Evolutionary conservation across 371 early-diverging fungal species (phyloP).

Genomic region (Mucor saturninus): DNA sequence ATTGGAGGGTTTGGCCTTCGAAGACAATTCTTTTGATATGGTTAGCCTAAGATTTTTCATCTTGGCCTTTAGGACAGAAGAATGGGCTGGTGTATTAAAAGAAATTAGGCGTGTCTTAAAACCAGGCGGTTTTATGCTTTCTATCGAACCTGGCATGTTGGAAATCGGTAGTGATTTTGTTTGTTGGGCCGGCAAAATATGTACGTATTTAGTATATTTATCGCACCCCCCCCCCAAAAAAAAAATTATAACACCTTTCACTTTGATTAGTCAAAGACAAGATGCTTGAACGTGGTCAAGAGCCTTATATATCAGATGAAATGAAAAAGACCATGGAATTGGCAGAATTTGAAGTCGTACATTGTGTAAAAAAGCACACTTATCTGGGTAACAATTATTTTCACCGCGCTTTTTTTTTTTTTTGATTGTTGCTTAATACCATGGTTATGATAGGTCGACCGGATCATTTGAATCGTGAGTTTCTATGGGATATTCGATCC

Average conservation of each 20-base stretch:
- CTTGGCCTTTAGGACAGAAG: conserved; percentile 49
- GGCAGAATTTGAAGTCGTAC: conserved; percentile 40
- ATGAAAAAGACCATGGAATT: conserved; percentile 37
- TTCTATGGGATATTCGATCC: conserved; percentile 26
- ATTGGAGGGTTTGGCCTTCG: conserved; percentile 55
- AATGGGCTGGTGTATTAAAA: conserved; percentile 53
- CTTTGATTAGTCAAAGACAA: conserved; percentile 29
- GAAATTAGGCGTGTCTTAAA: conserved; percentile 60
- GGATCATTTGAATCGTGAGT: conserved; percentile 29
- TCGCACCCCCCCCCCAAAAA: too few species aligned
- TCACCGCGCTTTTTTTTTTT: neutral
- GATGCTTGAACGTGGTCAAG: conserved; percentile 50
- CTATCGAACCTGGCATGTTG: conserved; percentile 51
- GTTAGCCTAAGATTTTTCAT: conserved; percentile 61
- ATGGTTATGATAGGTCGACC: conserved; percentile 9
- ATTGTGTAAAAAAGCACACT: conserved; percentile 18
- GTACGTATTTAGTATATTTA: conserved; percentile 9
- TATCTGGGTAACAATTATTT: conserved; percentile 14
- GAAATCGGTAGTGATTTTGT: conserved; percentile 41
- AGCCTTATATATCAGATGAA: conserved; percentile 49
- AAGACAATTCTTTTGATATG: conserved; percentile 63
- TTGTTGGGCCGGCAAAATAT: conserved; percentile 31
- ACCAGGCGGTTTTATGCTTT: conserved; percentile 63
- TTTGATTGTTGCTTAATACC: neutral
- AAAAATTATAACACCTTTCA: too few species aligned